Evolutionary conservation across 805 yeast genomes (phyloP), one percentile per base, ranked within the genome.

Genomic region (Dipodascus geniculatus): DNA sequence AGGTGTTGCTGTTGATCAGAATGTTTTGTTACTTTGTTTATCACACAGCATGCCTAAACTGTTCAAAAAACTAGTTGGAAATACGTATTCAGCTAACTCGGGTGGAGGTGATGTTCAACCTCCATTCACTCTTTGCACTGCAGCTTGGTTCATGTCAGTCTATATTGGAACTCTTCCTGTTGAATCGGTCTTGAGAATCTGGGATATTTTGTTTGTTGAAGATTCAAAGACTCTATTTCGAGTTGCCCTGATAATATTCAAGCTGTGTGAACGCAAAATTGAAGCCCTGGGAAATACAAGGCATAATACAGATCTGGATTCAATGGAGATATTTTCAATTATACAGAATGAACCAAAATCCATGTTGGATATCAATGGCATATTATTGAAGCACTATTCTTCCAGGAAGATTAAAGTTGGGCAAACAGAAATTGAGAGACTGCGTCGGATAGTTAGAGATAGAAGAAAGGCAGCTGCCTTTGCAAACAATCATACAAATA

Each of bases 71-170:
- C 68, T 80, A 11, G 70, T 72, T 19, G 64, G 64, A 8, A 66
- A 71, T 31, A 67, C 74, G 44, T 38, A 38, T 38, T n/a, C 44
- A 14, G 4, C 44, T 11, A 38, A 38, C 14, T 78, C 71, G 33
- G 70, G 69, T 19, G 63, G 67, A 60, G 62, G 68, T 66, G 61
- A 71, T 52, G 70, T 87, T 56, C 70, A 90, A 48, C 98, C 99
- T 1, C 96, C 97, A 1, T 78, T 93, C 2, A 86, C 96, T 1
- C 74, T 93, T 49, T 93, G 95, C 60, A 93, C 98, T 0, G 91
- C 96, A 0, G 82, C 96, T 53, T 93, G 99, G 99, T 93, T 93
- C 65, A 91, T 93, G 98, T 86, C 96, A 61, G 79, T 87, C n/a
- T 93, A 86, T 68, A 88, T 93, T 35, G 96, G 96, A 0, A 81